Percentiles rank a stretch among this genome's conserved stretches.
phyloP scores from a whole-genome alignment of 176 grass and related monocot species.

The Musa itinerans region DNA sequence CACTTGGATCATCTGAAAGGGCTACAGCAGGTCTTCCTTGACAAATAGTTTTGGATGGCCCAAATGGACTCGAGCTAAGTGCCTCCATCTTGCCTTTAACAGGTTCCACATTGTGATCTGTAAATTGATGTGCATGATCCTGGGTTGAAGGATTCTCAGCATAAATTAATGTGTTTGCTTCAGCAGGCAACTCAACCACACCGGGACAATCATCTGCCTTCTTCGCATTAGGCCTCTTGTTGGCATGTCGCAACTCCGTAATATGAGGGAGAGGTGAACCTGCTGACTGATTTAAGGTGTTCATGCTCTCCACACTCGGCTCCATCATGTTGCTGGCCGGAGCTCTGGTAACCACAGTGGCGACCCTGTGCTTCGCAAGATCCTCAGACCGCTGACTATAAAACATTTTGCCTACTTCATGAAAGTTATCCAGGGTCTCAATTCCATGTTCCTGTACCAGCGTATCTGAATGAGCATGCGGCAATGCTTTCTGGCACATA shows the following conservation, averaged over 20 bases:
- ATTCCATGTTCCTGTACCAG: conserved; percentile 46
- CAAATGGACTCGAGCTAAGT: conserved; percentile 47
- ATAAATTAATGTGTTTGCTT: no score
- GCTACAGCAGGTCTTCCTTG: no score
- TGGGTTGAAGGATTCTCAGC: conserved; percentile 3
- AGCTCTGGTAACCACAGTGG: background rate
- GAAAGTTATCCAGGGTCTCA: conserved; percentile 12
- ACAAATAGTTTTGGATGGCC: conserved; percentile 8
- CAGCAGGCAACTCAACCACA: no score
- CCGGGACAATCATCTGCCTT: no score
- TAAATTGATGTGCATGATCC: conserved; percentile 40
- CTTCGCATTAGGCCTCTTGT: no score
- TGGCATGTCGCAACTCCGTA: no score
- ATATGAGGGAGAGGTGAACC: no score
- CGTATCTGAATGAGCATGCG: conserved; percentile 66
- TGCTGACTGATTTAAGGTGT: no score
- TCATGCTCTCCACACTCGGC: background rate
- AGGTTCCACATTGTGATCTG: conserved; percentile 38
- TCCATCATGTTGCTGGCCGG: background rate
- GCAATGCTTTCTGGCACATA: conserved; percentile 74
- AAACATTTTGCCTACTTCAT: conserved; percentile 32
- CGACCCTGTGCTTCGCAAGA: conserved; percentile 31
- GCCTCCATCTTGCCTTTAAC: conserved; percentile 50
- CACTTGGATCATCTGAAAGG: conserved; percentile 21
- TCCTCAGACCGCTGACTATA: conserved; percentile 47